Percentiles rank a stretch among this genome's conserved stretches.
Evolutionary conservation across 805 yeast genomes (phyloP).

Genomic region (Maudiozyma barnettii): DNA sequence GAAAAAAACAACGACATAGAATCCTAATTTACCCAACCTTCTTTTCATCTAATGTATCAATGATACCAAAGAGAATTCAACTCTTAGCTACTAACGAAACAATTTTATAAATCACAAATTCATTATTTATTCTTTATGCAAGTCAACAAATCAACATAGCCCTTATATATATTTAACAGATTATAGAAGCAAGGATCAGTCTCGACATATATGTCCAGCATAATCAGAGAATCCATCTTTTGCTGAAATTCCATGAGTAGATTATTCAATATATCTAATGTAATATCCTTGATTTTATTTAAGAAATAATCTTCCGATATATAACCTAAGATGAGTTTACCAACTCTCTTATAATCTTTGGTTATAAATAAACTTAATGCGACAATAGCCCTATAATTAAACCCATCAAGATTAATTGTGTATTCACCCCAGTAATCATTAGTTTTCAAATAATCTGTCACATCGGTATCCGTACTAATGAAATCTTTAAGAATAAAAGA

Average conservation of each 20-base stretch:
- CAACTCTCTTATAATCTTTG: constrained; percentile 17
- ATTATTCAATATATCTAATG: constrained; percentile 1
- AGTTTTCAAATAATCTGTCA: constrained; percentile 36
- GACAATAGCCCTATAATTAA: constrained; percentile 67
- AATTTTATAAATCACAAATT: too few species aligned
- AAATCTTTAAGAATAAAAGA: constrained; percentile 33
- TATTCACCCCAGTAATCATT: constrained; percentile 65
- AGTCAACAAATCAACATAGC: constrained; percentile 13
- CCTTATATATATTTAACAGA: constrained; percentile 12
- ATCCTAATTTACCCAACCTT: too few species aligned
- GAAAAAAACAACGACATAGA: neutral
- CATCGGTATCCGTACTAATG: constrained; percentile 30
- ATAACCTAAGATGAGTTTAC: constrained; percentile 21
- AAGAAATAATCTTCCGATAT: constrained; percentile 23
- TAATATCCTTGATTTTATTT: constrained; percentile 6
- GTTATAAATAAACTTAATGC: constrained; percentile 49
- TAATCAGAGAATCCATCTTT: neutral
- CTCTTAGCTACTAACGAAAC: too few species aligned
- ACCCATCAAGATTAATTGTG: constrained; percentile 42
- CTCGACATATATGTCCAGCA: neutral
- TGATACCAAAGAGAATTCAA: too few species aligned
- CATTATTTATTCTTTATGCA: neutral
- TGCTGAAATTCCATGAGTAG: neutral
- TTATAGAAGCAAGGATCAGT: constrained; percentile 8
- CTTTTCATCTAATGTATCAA: too few species aligned